A percentile compares a stretch with the other conserved stretches of the same genome.
Evolutionary conservation across 176 grass and related monocot genomes (phyloP).

Genomic region (Hyparrhenia diplandra): DNA sequence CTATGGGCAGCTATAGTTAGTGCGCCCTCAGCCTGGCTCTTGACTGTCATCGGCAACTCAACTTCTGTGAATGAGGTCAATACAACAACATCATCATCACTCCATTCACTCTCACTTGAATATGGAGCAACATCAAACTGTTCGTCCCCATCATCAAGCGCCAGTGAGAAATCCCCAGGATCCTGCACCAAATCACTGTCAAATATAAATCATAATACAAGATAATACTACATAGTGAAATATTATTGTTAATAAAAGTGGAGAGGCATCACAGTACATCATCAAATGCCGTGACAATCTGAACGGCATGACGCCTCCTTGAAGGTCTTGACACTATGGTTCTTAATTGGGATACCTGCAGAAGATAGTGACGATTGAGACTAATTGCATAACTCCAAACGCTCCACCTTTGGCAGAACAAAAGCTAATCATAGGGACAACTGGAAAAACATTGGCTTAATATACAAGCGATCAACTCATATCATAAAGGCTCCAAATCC

Average conservation of each 20-base stretch:
- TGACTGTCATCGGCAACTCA: slow-evolving; percentile 45
- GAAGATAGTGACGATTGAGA: background rate
- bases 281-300: slow-evolving; percentile 20
- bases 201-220: background rate
- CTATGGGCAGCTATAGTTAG: slow-evolving; percentile 61
- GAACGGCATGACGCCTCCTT: background rate
- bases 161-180: slow-evolving; percentile 27
- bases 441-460: background rate
- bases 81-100: slow-evolving; percentile 55
- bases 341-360: slow-evolving; percentile 14
- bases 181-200: slow-evolving; percentile 32
- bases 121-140: slow-evolving; percentile 27
- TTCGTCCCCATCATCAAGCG: slow-evolving; percentile 13
- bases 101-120: slow-evolving; percentile 73
- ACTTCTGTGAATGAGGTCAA: slow-evolving; percentile 43
- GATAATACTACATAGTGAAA: background rate
- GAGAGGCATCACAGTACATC: slow-evolving; percentile 6
- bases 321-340: background rate
- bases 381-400: background rate
- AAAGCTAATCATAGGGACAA: background rate
- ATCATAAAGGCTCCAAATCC: background rate
- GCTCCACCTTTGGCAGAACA: background rate
- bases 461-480: background rate
- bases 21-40: slow-evolving; percentile 46
- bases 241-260: background rate